Base-by-base conservation (phyloP, 2,329 filamentous ascomycete species). In the Fusarium zealandicum region DNA sequence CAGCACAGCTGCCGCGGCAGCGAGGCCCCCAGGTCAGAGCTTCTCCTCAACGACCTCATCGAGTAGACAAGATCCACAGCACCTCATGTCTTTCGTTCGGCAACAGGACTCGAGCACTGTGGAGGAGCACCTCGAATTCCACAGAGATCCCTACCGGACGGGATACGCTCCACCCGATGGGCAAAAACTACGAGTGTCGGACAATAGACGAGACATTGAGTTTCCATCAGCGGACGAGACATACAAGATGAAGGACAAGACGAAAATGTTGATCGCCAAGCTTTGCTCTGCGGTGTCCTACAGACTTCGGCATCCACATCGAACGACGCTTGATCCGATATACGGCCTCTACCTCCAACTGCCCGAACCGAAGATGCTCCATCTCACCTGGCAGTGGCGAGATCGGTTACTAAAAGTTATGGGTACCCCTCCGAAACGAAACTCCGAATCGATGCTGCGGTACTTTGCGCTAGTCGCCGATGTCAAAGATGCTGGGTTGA, bases 401-500 rank as follows among this genome's bases (percentile, higher is more conserved):
- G 85, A 86, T 46, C 73, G 78, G 7, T 76, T 96, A 16, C 77
- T 96, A 45, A 84, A 83, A 48, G 82, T 86, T 35, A 83, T 96
- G 58, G 87, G 89, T 16, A 81, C 83, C 38, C 82, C 85, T 8
- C 78, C 83, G 42, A 79, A 80, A 32, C 82, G 84, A 51, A 76
- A 81, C 42, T 72, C 81, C 13, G 78, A 75, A 59, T 81, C 85
- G 39, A 96, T 92, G 89, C 78, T 90, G 65, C 88, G 90, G 48
- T 98, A 93, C 73, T 88, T 97, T 59, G 85, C 87, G 5, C 78
- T 97, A 18, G 80, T 98, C 14, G 87, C 93, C 59, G 93, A 99
- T 66, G 88, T 96, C 76, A 89, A 90, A 65, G 80, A 80, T 46
- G 83, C 86, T n/a, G 84, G 86, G 2, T 84, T 96, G 37, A 82